These are phyloP conservation scores for Zoysia pacifica DNA, from an alignment of 176 grass and related monocot genomes.

Conservation along the genomic window DNA sequence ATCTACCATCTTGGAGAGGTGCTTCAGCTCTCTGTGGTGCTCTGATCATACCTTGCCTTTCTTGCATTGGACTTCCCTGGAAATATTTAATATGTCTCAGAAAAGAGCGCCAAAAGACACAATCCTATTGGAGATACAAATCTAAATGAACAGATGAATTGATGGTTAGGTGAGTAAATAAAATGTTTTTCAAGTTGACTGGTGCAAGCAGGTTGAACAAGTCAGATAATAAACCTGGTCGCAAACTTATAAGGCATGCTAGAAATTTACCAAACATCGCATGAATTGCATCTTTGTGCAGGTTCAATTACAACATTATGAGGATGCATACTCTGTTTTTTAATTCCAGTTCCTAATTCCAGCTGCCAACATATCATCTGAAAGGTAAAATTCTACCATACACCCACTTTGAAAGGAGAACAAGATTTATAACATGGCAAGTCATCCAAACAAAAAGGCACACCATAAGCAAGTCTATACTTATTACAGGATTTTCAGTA, in stretches of 20 bases:
- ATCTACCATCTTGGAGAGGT: conserved; percentile 53
- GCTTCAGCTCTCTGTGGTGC: conserved; percentile 51
- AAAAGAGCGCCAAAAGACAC: conserved; percentile 29
- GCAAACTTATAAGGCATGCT: conserved; percentile 21
- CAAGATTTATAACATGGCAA: background rate
- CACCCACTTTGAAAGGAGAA: background rate
- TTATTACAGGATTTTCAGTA: conserved; percentile 22
- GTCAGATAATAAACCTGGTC: conserved; percentile 29
- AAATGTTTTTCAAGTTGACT: conserved; percentile 24
- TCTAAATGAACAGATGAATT: conserved; percentile 27
- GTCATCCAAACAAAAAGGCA: background rate
- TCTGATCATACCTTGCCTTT: conserved; percentile 58
- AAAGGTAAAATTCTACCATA: background rate
- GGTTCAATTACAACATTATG: conserved; percentile 6
- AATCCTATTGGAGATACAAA: conserved; percentile 24
- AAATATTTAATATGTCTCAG: conserved; percentile 31
- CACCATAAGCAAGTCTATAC: conserved; percentile 4
- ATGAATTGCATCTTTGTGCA: background rate
- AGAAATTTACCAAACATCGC: conserved; percentile 10
- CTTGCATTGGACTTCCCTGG: conserved; percentile 78
- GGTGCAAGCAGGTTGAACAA: conserved; percentile 17
- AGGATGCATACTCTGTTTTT: background rate
- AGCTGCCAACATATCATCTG: conserved; percentile 6
- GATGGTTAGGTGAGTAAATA: conserved; percentile 29
- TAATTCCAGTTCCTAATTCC: background rate